Evolutionary conservation across 2,329 filamentous ascomycete species (phyloP), one percentile per base, ranked within the genome.

Genomic region (Xylaria sp.): DNA sequence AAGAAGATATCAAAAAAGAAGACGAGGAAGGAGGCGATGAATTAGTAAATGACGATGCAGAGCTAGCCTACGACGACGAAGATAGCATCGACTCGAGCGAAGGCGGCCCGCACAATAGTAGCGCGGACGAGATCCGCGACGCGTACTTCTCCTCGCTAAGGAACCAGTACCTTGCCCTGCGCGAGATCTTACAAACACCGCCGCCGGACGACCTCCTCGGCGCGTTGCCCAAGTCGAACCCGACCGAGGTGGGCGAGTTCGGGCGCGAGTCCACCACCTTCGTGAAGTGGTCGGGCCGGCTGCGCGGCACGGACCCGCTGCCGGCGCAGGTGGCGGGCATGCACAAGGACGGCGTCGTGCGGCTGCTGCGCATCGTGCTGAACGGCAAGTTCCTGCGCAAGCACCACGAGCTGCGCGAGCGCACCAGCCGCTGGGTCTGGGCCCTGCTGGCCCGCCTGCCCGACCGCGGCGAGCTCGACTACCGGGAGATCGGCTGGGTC

Each of bases 361-460:
- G 82, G 34, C 77, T 93, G 26, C 69, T 96, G 38, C 80, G 83
- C 21, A 77, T 92, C 48, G 74, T 90, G n/a, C 76, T 88, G 22
- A 78, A 80, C 17, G 84, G 84, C 48, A 84, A 84, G 56, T 84
- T 89, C 47, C 79, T 88, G 48, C 81, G 79, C 42, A 81, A 80
- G 45, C 82, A 81, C n/a, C 72, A 77, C 19, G 78, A 80, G 24
- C 76, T 91, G 24, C 78, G 84, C 21, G 81, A 83, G 63, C 82
- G 86, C 44, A 85, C 90, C 4, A 92, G 91, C 55, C 81, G 85
- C 16, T 97, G 93, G 93, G 77, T 90, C 3, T 97, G 92, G 92
- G 86, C 88, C 0, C 72, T 96, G 52, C 76, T 97, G 41, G 91
- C 89, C 2, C 82, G 86, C 52, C 79, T 93, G 54, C 87, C 89